These are phyloP conservation scores for Pyricularia sp. DNA, from an alignment of 2,329 filamentous ascomycete species.

Conservation along the genomic window DNA sequence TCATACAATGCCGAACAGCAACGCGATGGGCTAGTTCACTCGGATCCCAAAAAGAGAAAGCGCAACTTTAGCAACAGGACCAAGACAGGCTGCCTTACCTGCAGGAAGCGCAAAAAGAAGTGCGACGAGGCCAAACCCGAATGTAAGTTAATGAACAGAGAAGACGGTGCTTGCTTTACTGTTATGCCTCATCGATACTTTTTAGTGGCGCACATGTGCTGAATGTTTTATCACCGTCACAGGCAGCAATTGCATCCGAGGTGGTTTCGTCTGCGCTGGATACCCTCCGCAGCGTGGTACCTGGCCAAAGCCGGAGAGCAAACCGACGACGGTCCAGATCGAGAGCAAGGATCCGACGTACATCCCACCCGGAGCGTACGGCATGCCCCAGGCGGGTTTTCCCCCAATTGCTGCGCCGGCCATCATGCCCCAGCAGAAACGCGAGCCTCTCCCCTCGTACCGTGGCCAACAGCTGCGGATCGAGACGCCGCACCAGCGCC, in stretches of 20 bases:
- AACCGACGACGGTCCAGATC: conserved; percentile 60
- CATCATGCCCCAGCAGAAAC: conserved; percentile 31
- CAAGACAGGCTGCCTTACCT: conserved; percentile 92
- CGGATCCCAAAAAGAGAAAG: conserved; percentile 61
- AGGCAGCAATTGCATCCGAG: conserved; percentile 86
- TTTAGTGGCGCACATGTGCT: not conserved
- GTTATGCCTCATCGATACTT: not conserved
- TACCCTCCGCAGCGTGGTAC: conserved; percentile 73
- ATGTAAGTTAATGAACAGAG: conserved; percentile 51
- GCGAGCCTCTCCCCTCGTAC: conserved; percentile 49
- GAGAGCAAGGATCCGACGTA: conserved; percentile 73
- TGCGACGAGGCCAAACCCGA: conserved; percentile 90
- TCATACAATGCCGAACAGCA: conserved; percentile 38
- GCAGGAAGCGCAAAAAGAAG: conserved; percentile 90
- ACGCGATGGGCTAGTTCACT: conserved; percentile 40
- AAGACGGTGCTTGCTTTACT: conserved; percentile 5
- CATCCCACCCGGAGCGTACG: conserved; percentile 51
- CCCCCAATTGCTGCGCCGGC: not conserved
- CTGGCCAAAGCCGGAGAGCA: conserved; percentile 59
- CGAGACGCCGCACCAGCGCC: conserved; percentile 49
- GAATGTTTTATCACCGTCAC: not conserved
- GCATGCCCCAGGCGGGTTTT: conserved; percentile 27
- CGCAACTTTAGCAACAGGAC: conserved; percentile 89
- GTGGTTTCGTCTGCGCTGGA: conserved; percentile 83
- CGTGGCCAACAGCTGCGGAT: conserved; percentile 54